phyloP scores from a whole-genome alignment of 2,329 filamentous ascomycete species.

The Trichoderma oligosporum region DNA sequence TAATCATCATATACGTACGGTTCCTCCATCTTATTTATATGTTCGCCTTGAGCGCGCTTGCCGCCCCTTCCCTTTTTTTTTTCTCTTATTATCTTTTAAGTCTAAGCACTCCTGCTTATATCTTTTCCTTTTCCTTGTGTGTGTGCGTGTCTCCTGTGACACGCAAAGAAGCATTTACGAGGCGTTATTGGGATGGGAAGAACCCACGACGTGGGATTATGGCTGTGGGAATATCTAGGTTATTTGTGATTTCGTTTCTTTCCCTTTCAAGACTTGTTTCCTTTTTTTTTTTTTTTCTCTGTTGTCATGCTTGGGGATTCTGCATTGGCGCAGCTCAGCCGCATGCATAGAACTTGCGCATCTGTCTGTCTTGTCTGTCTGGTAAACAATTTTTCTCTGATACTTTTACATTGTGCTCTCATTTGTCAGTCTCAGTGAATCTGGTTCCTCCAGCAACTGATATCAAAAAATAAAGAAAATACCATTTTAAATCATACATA shows the following conservation, averaged over 20 bases:
- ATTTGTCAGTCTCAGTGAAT: background rate
- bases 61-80: background rate
- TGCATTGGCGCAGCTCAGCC: slow-evolving; percentile 15
- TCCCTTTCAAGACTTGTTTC: background rate
- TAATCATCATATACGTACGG: background rate
- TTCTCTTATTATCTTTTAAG: background rate
- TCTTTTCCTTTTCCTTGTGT: slow-evolving; percentile 13
- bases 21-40: background rate
- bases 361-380: slow-evolving; percentile 1
- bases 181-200: slow-evolving; percentile 16
- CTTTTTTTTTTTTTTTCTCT: background rate
- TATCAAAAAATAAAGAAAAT: slow-evolving; percentile 4
- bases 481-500: background rate
- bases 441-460: background rate
- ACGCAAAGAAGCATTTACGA: slow-evolving; percentile 19
- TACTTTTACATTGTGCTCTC: background rate
- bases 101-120: slow-evolving; percentile 2
- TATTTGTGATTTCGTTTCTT: background rate
- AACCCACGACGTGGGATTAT: background rate
- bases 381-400: background rate
- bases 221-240: slow-evolving; percentile 10
- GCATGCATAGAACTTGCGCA: slow-evolving; percentile 14
- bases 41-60: background rate
- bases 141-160: slow-evolving; percentile 1
- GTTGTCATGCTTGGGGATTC: background rate